Evolutionary conservation across 208 protist species (phyloP), one percentile per base, ranked within the genome.

Genomic region (Crithidia fasciculata): DNA sequence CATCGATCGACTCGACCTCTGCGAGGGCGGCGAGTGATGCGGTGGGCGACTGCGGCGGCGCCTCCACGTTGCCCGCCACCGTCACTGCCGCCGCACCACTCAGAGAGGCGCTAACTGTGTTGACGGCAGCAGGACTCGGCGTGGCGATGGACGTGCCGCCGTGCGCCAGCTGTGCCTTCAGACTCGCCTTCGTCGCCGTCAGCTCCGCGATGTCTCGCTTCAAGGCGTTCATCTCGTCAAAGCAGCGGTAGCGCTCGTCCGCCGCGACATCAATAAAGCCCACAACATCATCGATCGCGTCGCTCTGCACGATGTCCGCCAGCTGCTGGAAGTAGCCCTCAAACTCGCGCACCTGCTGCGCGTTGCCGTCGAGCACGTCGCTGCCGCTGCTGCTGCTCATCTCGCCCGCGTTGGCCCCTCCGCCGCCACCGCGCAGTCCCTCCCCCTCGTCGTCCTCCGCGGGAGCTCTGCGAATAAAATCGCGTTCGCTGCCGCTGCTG

Each of bases 231-330:
- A 93, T 61, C 54, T 87, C 84, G 0, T 76, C 71, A 69, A 89
- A 95, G 28, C 72, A 76, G 49, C 76, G 67, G 70, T 93, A 93
- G 12, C 85, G 88, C 55, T 81, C 74, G 13, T 90, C 85, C 0
- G 76, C 67, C 0, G 77, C 76, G 2, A 58, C 54, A 13, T 87
- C 78, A 13, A 89, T 70, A 56, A 86, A 93, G n/a, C 69, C 50
- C 7, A 86, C 77, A 12, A 95, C 82, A 10, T 88, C 81, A 16
- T 74, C 57, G 12, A 91, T 75, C 39, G 53, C 73, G 37, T 87
- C 78, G 54, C 81, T 80, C 47, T 83, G 87, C 6, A 80, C 84
- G 54, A 95, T 79, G n/a, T 81, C 69, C 2, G 77, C 55, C 39
- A 94, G 78, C 16, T 52, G 63, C 39, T 72, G 65, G 69, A 86